phyloP scores from a whole-genome alignment of 768 basidiomycete genomes.

The Udeniomyces megalosporus region DNA sequence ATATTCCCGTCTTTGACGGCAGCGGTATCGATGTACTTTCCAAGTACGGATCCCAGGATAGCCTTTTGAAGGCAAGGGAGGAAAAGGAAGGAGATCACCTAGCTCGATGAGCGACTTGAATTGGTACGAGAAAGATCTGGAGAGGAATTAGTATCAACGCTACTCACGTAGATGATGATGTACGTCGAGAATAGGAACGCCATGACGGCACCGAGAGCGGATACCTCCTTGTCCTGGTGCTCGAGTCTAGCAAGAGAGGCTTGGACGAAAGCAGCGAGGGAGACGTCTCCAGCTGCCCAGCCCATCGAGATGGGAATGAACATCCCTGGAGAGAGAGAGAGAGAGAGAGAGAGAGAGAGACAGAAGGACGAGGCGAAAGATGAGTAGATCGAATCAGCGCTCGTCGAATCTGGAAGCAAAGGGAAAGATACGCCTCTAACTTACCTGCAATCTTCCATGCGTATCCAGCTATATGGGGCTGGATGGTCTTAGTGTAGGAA shows the following conservation, averaged over 20 bases:
- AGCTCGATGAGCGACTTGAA: neutral
- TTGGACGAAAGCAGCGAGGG: constrained; percentile 27
- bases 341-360: no score
- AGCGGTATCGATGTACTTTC: constrained; percentile 23
- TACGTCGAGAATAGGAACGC: constrained; percentile 19
- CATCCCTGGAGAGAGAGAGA: neutral
- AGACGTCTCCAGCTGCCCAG: constrained; percentile 28
- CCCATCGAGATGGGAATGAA: constrained; percentile 13
- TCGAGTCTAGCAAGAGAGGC: constrained; percentile 18
- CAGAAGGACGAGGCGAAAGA: neutral
- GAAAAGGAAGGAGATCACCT: constrained; percentile 18
- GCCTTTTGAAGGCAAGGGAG: constrained; percentile 17
- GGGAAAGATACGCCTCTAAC: neutral
- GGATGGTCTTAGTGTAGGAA: constrained; percentile 16
- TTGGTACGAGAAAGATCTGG: neutral
- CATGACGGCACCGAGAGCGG: constrained; percentile 26
- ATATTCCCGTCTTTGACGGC: constrained; percentile 17
- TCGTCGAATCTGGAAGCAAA: neutral
- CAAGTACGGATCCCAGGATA: constrained; percentile 23
- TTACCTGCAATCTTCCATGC: constrained; percentile 18
- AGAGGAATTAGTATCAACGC: no score
- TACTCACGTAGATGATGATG: constrained; percentile 15
- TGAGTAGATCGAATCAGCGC: constrained; percentile 19
- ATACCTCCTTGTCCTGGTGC: constrained; percentile 16
- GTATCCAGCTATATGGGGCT: constrained; percentile 15